Conservation (phyloP, 768 basidiomycete genomes). For the Lactarius hengduanensis region DNA sequence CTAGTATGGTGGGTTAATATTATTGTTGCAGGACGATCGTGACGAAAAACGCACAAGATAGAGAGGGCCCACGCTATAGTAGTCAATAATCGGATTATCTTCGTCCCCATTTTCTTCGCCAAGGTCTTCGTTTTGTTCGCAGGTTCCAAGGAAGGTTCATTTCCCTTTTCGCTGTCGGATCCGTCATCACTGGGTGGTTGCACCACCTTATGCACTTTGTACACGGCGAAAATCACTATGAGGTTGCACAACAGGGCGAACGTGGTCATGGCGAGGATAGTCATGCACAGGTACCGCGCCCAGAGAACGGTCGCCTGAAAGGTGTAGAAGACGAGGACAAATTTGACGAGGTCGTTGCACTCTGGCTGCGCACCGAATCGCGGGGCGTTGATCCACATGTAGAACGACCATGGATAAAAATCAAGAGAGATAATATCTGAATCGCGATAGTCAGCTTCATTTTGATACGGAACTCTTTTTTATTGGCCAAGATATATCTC, state of each 20-base stretch:
- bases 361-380: background rate
- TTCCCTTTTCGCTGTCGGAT: no score
- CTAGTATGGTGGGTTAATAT: background rate
- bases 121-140: no score
- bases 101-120: background rate
- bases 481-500: background rate
- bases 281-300: background rate
- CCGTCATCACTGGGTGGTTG: background rate
- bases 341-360: slow-evolving; percentile 6
- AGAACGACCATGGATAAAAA: background rate
- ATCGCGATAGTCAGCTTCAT: background rate
- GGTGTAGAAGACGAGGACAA: background rate
- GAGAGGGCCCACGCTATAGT: background rate
- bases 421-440: background rate
- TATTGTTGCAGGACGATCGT: background rate
- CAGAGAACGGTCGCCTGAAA: background rate
- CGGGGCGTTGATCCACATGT: background rate
- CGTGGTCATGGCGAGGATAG: background rate
- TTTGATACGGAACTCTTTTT: background rate
- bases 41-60: background rate
- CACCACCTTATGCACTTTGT: background rate
- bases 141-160: no score
- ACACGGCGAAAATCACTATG: background rate
- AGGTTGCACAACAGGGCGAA: background rate
- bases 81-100: background rate